Percentiles rank a stretch among this genome's conserved stretches.
Conservation (phyloP, 202 grass and related monocot species). For the Elaeis oleifera region DNA sequence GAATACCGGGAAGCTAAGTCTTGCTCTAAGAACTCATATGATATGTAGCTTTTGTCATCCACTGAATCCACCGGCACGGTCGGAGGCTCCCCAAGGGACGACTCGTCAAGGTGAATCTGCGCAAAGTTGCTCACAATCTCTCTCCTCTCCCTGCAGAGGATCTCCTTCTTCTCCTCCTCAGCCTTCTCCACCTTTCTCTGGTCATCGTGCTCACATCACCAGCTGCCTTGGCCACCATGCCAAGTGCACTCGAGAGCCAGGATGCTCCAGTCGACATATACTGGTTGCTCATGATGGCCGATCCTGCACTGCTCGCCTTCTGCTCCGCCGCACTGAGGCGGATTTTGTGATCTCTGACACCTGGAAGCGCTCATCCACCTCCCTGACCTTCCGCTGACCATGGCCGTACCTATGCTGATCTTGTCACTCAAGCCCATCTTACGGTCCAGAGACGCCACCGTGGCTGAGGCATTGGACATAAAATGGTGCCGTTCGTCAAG, state of each 20-base stretch:
- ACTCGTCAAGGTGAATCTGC: background rate
- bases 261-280: slow-evolving; percentile 85
- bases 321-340: slow-evolving; percentile 71
- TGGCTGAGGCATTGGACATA: slow-evolving; percentile 65
- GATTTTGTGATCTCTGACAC: slow-evolving; percentile 72
- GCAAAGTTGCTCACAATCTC: background rate
- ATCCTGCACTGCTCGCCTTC: slow-evolving; percentile 57
- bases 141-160: slow-evolving; percentile 9
- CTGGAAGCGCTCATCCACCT: slow-evolving; percentile 78
- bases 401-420: slow-evolving; percentile 57
- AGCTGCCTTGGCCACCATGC: slow-evolving; percentile 71
- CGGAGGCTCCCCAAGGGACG: background rate
- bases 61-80: background rate
- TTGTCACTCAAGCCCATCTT: slow-evolving; percentile 78
- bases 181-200: slow-evolving; percentile 84
- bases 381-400: slow-evolving; percentile 72
- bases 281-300: slow-evolving; percentile 69
- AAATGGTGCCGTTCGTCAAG: slow-evolving; percentile 83
- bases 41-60: background rate
- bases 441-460: slow-evolving; percentile 58
- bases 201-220: slow-evolving; percentile 68
- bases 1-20: too few species aligned
- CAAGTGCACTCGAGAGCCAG: slow-evolving; percentile 69
- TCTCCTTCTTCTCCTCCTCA: slow-evolving; percentile 75
- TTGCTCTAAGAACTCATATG: background rate